Evolutionary conservation across 2,329 filamentous ascomycete species (phyloP), one percentile per base, ranked within the genome.

Genomic region (Dactylellina leptospora): DNA sequence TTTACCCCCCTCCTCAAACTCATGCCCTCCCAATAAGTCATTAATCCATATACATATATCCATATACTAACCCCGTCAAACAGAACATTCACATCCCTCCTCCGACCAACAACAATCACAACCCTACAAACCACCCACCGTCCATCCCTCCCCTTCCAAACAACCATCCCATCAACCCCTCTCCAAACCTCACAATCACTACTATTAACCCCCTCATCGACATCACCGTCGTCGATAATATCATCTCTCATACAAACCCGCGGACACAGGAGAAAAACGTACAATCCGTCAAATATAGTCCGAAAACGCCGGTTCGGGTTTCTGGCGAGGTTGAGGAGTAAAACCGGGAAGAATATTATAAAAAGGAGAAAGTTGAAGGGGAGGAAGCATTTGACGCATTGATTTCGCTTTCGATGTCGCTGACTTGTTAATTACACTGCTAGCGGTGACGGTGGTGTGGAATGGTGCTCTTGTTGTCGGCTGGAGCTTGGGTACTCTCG

Each of bases 291-390:
- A 53, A 74, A 59, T 64, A 72, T 70, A 28, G 80, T 87, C 11
- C 84, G 86, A 79, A 87, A 87, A 82, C 82, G 85, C 22, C 82
- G 85, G 74, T 83, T 84, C 74, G 86, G 86, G 0, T 88, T 86
- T 75, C 78, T 88, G 50, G 82, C 80, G 74, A 80, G 85, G 36
- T 78, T 82, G 74, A 80, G 82, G 74, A 83, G 82, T 47, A 82
- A 81, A 77, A 83, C 81, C 8, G 86, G 86, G 2, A 80, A 82
- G 64, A 85, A 83, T 79, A 85, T 82, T 70, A 76, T 88, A 56
- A 78, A 80, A 77, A 79, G 85, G 76, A 81, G 86, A 78, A 81
- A 77, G 79, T 75, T 81, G 11, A 87, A 87, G 83, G 83, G 84
- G 58, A 79, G 86, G 74, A 66, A 66, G 69, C 51, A 48, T 54